Evolutionary conservation across 345 rosid genomes (phyloP), one percentile per base, ranked within the genome.

Genomic region (Camelina hispida): DNA sequence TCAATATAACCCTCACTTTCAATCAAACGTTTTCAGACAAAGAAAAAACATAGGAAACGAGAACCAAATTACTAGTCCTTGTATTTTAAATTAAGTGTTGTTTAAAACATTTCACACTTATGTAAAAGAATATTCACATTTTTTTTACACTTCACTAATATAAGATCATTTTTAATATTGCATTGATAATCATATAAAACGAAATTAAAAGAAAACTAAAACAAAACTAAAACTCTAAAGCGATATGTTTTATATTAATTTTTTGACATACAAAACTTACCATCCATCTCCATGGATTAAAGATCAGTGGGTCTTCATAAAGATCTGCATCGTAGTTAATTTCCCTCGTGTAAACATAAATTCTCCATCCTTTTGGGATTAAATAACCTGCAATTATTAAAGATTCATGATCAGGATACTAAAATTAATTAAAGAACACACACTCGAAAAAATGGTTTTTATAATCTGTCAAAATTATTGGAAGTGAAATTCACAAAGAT

Each of bases 301-400:
- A 93, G 60, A 79, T 34, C 5, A 84, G 72, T 47, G 96, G 94
- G 43, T 89, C 98, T 4, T 84, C 83, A 62, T 88, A 89, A 5
- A 85, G 59, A 64, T 64, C 66, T 4, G 91, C 83, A 61, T 93
- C 96, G 69, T 93, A 90, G 79, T 93, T 93, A 17, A 81, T 83
- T 69, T 89, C 91, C 55, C 97, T 83, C 4, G 91, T 89, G 72
- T 85, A 88, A 5, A 89, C 91, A 37, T 79, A 79, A 62, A 79
- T 75, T 75, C 82, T 71, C 82, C 82, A 79, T 28, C 82, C 81
- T 77, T 81, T 68, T 62, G 76, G 81, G 20, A 81, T 77, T 44
- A 77, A 30, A 30, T 67, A 79, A 20, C 85, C 76, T 72, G 32
- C 52, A 75, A 51, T 68, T 68, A 59, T 59, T 62, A 44, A 69